Evolutionary conservation across 1,284 basidiomycete genomes (phyloP), one percentile per base, ranked within the genome.

Genomic region (Ustilago sp.): DNA sequence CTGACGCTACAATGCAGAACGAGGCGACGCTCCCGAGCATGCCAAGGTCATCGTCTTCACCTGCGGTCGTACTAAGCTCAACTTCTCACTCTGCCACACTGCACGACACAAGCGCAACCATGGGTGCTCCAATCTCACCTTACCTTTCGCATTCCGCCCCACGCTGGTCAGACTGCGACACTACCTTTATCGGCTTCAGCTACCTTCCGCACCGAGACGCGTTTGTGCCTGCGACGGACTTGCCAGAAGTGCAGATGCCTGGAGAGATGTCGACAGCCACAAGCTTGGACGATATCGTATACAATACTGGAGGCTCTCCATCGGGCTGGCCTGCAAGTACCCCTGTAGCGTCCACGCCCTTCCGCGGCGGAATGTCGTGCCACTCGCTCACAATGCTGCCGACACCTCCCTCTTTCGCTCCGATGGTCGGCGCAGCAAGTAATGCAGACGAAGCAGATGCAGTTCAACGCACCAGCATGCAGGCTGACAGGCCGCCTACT

Each of bases 111-210:
- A 64, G 54, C 53, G 41, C 48, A n/a, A 47, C 36, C 34, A 32
- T 48, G 15, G 53, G 43, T 3, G 58, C 23, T 11, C 41, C 50
- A 15, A 47, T 34, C 28, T 74, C 79, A 34, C 70, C 72, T 0
- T 31, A 41, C 43, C 43, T 65, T 19, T 50, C 55, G 19, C 66
- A 64, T 32, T 59, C 59, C 8, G 64, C 65, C 12, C 68, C 68
- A 31, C 58, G 72, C 12, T 83, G 80, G 76, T 77, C 75, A 7
- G 80, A 83, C 32, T 67, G 81, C 58, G 80, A 82, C 52, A 55
- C 64, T 11, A 67, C 79, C 15, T 81, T 82, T 48, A 59, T 74
- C 36, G 82, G 80, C 0, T 83, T 83, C 60, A 80, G 80, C 63
- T 75, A 74, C 51, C 63, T 82, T n/a, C 82, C 82, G 3, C 57